Conservation (phyloP, 1,139 yeast genomes). For the Suhomyces yuchorum region DNA sequence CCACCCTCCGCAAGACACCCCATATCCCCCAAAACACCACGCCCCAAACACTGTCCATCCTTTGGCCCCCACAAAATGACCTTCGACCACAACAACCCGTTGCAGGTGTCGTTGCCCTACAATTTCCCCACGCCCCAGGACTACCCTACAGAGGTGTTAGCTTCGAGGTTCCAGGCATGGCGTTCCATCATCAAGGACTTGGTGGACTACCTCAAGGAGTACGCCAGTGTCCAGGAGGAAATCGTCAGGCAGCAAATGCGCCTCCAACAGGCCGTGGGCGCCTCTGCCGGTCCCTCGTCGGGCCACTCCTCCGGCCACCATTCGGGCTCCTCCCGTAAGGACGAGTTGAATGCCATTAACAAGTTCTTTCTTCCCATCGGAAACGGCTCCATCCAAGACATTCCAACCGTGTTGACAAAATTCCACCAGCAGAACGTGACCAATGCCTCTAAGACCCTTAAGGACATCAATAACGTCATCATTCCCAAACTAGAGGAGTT, state of each 20-base stretch:
- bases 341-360: constrained; percentile 41
- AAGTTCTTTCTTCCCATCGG: constrained; percentile 72
- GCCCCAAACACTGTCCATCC: too few species aligned
- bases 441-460: constrained; percentile 65
- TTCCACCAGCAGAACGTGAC: constrained; percentile 75
- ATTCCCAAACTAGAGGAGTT: constrained; percentile 87
- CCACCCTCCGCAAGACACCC: background rate
- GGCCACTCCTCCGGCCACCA: constrained; percentile 14
- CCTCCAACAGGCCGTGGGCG: constrained; percentile 73
- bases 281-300: constrained; percentile 23
- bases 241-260: constrained; percentile 80
- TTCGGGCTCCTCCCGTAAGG: constrained; percentile 22
- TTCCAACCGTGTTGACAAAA: constrained; percentile 72
- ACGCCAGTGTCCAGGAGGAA: constrained; percentile 84
- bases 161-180: constrained; percentile 86
- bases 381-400: constrained; percentile 78
- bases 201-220: constrained; percentile 73
- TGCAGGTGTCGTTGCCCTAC: constrained; percentile 43
- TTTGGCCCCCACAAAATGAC: constrained; percentile 14
- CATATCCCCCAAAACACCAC: too few species aligned
- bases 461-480: constrained; percentile 66
- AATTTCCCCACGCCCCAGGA: constrained; percentile 33
- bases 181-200: constrained; percentile 74
- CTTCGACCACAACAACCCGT: constrained; percentile 36
- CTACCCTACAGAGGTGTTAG: constrained; percentile 82